Percentiles rank a stretch among this genome's conserved stretches.
These are phyloP conservation scores for Plectosphaerella plurivora DNA, from an alignment of 2,329 filamentous ascomycete species.

Conservation along the genomic window DNA sequence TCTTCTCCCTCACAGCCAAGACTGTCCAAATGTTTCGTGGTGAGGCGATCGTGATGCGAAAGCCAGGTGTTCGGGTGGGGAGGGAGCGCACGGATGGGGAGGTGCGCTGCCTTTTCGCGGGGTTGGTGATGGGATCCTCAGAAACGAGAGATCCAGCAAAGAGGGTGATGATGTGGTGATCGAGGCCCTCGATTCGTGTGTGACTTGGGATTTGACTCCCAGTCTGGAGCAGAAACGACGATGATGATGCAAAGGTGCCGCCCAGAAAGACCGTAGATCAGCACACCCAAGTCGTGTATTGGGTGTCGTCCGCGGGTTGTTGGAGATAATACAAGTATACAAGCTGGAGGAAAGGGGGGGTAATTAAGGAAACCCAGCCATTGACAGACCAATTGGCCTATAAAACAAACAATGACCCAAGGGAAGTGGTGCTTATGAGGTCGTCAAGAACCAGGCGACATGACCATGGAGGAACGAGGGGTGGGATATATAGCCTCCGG, in stretches of 20 bases:
- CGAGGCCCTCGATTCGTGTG: neutral
- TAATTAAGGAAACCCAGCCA: constrained; percentile 5
- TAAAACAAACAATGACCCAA: constrained; percentile 3
- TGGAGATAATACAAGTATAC: neutral
- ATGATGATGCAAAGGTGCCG: neutral
- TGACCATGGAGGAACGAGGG: neutral
- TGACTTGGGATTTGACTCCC: neutral
- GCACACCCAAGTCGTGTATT: constrained; percentile 2
- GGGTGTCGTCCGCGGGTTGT: neutral
- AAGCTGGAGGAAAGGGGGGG: neutral
- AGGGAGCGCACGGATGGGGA: neutral
- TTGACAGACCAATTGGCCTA: constrained; percentile 5
- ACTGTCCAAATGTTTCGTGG: neutral
- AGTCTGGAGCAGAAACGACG: neutral
- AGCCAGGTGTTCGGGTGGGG: neutral
- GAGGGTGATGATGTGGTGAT: neutral
- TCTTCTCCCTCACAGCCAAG: neutral
- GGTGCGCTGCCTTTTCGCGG: neutral
- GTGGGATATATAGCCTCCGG: constrained; percentile 2
- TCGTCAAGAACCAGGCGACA: neutral
- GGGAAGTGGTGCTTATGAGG: constrained; percentile 1
- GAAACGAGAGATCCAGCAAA: neutral
- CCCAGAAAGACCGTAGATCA: constrained; percentile 1
- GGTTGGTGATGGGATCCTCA: neutral
- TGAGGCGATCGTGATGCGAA: neutral